These are phyloP conservation scores for Phytopythium helicoides DNA, from an alignment of 352 stramenopile genomes.

Conservation along the genomic window DNA sequence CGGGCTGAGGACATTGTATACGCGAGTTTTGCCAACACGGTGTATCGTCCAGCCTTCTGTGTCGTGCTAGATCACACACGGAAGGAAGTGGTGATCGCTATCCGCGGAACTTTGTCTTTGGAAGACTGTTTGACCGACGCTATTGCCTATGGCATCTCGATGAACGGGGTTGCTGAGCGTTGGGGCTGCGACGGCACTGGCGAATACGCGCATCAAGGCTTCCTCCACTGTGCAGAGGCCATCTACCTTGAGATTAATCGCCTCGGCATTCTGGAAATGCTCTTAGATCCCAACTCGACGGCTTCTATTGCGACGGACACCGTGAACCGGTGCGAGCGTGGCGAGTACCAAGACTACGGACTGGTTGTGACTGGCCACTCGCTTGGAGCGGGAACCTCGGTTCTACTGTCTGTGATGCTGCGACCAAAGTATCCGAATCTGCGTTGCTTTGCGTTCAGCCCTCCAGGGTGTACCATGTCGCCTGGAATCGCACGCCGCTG, in stretches of 20 bases:
- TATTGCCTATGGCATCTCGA: conserved; percentile 79
- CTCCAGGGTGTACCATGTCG: conserved; percentile 78
- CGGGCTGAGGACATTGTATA: conserved; percentile 75
- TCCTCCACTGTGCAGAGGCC: conserved; percentile 71
- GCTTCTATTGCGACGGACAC: conserved; percentile 39
- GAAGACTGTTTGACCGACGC: conserved; percentile 87
- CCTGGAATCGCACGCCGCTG: conserved; percentile 56
- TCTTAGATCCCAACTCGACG: conserved; percentile 63
- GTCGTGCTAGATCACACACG: conserved; percentile 75
- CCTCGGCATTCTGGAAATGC: conserved; percentile 80
- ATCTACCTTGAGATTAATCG: conserved; percentile 74
- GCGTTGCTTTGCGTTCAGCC: conserved; percentile 78
- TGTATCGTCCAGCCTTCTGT: conserved; percentile 81
- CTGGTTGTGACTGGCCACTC: conserved; percentile 83
- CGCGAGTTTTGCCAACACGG: conserved; percentile 73
- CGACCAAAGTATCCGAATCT: conserved; percentile 75
- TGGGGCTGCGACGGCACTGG: conserved; percentile 66
- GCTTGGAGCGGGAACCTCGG: conserved; percentile 69
- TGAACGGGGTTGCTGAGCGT: conserved; percentile 62
- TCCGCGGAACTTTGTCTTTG: conserved; percentile 81
- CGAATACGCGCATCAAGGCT: conserved; percentile 82
- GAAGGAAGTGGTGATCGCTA: conserved; percentile 74
- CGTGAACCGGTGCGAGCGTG: conserved; percentile 60
- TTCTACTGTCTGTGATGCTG: conserved; percentile 76
- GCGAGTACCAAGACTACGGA: conserved; percentile 67